Conservation (phyloP, 2,329 filamentous ascomycete genomes). For the Seiridium cupressi region DNA sequence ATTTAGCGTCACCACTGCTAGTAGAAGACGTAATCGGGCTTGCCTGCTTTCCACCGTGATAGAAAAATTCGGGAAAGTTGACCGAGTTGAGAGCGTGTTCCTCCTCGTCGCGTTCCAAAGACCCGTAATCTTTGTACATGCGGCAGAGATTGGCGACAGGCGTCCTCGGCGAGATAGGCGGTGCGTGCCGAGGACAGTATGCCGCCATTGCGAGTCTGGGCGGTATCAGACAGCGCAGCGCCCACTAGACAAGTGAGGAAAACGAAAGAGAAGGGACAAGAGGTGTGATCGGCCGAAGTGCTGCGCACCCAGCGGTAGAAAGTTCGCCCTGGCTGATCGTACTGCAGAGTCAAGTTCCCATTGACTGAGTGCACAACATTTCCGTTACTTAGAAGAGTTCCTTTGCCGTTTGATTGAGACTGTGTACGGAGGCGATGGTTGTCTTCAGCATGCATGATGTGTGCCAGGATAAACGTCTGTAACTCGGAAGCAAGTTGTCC, state of each 20-base stretch:
- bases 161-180: neutral
- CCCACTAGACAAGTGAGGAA: conserved; percentile 10
- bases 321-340: neutral
- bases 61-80: conserved; percentile 29
- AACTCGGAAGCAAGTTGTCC: conserved; percentile 6
- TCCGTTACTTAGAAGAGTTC: too few relatives aligned
- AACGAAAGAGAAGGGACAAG: conserved; percentile 10
- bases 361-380: too few relatives aligned
- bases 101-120: conserved; percentile 21
- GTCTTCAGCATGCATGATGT: conserved; percentile 11
- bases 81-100: conserved; percentile 31
- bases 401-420: neutral
- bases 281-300: conserved; percentile 15
- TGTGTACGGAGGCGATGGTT: neutral
- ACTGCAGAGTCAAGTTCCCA: neutral
- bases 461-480: conserved; percentile 9
- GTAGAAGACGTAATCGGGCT: neutral
- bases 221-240: neutral
- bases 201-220: neutral
- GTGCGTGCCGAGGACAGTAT: neutral
- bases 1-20: too few relatives aligned
- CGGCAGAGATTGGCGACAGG: conserved; percentile 21
- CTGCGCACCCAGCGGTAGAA: conserved; percentile 13
- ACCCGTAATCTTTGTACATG: conserved; percentile 34
- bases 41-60: conserved; percentile 8